These are phyloP conservation scores for Petrea volubilis DNA, from an alignment of 257 asterid species.

Conservation along the genomic window DNA sequence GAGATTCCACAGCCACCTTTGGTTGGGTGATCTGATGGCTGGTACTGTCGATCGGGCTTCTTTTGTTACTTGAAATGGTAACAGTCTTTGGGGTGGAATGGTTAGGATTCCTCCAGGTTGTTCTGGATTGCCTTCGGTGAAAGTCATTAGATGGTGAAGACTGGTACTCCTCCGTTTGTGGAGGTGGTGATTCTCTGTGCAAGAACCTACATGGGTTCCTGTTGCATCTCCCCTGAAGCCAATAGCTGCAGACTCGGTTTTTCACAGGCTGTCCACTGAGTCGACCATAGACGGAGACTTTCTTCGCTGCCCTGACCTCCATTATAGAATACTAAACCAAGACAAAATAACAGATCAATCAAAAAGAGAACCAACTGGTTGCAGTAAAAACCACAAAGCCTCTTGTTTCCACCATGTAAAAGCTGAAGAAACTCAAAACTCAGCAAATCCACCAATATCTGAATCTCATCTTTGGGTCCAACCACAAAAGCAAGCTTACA, in stretches of 20 bases:
- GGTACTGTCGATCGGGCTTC: background rate
- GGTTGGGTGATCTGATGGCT: background rate
- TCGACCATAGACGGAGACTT: conserved; percentile 18
- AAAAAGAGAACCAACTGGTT: conserved; percentile 16
- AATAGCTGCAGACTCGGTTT: conserved; percentile 43
- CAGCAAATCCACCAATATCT: background rate
- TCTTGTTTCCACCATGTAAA: conserved; percentile 7
- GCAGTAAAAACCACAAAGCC: background rate
- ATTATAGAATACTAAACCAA: conserved; percentile 23
- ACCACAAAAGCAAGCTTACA: background rate
- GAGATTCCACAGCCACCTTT: background rate
- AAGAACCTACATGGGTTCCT: conserved; percentile 50
- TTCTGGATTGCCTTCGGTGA: conserved; percentile 10
- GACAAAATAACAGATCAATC: conserved; percentile 19
- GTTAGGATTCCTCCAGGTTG: conserved; percentile 28
- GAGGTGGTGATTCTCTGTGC: conserved; percentile 33
- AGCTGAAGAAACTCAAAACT: background rate
- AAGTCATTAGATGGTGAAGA: background rate
- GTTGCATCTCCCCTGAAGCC: conserved; percentile 61
- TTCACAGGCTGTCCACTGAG: conserved; percentile 16
- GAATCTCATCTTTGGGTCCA: background rate
- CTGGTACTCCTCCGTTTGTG: conserved; percentile 6
- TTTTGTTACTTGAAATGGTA: background rate
- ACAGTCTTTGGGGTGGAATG: conserved; percentile 5
- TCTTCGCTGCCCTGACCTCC: conserved; percentile 32